Conservation (phyloP, 163 green algal species). For the Scenedesmus sp. region DNA sequence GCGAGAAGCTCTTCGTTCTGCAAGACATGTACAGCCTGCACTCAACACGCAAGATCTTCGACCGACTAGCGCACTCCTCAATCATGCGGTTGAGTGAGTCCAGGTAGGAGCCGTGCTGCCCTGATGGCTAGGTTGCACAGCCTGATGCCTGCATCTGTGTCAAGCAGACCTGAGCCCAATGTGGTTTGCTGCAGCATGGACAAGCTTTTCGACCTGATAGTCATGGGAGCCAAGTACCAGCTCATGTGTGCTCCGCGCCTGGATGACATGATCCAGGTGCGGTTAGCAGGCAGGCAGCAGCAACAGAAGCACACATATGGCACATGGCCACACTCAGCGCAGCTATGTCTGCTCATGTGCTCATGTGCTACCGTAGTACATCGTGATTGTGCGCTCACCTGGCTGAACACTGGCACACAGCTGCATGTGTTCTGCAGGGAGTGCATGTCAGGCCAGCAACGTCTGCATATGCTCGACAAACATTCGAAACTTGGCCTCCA, state of each 20-base stretch:
- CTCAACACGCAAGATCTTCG: conserved; percentile 75
- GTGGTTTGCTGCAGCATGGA: conserved; percentile 74
- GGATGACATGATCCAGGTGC: conserved; percentile 64
- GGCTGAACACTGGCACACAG: too few relatives aligned
- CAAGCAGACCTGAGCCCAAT: neutral
- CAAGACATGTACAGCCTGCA: conserved; percentile 72
- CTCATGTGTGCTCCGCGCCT: conserved; percentile 64
- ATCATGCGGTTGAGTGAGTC: conserved; percentile 83
- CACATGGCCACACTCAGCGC: too few relatives aligned
- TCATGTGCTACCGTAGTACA: too few relatives aligned
- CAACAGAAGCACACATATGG: neutral
- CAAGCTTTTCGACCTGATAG: conserved; percentile 89
- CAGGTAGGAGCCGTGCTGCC: conserved; percentile 59
- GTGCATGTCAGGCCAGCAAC: too few relatives aligned
- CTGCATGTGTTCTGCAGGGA: too few relatives aligned
- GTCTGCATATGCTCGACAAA: too few relatives aligned
- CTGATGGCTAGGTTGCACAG: neutral
- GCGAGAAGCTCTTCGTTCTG: conserved; percentile 71
- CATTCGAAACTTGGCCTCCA: too few relatives aligned
- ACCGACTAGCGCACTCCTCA: conserved; percentile 78
- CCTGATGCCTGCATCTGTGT: neutral
- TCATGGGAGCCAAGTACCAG: conserved; percentile 88
- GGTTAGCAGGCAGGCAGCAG: neutral
- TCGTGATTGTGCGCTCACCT: too few relatives aligned
- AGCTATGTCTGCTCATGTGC: too few relatives aligned